Evolutionary conservation across 441 rosid genomes (phyloP), one percentile per base, ranked within the genome.

Genomic region (Breynia disticha): DNA sequence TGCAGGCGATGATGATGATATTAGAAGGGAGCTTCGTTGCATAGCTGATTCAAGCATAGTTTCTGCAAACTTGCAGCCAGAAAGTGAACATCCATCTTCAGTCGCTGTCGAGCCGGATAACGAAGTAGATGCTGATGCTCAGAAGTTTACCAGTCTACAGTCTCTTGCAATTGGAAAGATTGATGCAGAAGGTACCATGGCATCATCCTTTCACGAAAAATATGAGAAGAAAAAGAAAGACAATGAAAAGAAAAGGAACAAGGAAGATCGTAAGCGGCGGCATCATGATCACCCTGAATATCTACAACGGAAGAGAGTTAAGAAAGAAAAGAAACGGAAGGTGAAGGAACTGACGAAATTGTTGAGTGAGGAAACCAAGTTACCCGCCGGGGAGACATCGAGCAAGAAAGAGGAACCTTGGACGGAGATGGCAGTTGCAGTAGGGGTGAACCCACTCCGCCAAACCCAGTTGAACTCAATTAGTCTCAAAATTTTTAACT

Each of bases 21-120:
- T 73, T 18, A 87, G 84, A 54, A 93, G 74, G 80, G 97, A 86
- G 59, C 87, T 93, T 54, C 99, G 89, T 69, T 93, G 99, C 79
- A 93, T 96, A 24, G 97, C 99, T 10, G 97, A 89, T 62, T 93
- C 99, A 17, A 77, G 95, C 62, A 86, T 79, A 55, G 67, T 74
- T 41, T 74, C 73, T 11, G 62, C 67, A 53, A 72, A 62, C 50
- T 63, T 71, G 28, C 79, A 54, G 54, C 64, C 60, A 8, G 35
- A 28, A 28, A 28, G 35, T 28, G 79, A 72, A 44, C 62, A 75
- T 62, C 78, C 79, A 32, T 68, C 74, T 24, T 68, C 78, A 15
- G 81, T 78, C 50, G 41, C 69, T 57, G 69, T 65, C 16, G 44
- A 74, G 60, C 76, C 73, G 62, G 90, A 72, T 54, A 72, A 71